Conservation (phyloP, 108 stramenopile genomes). For the Nannochloropsis oceanica region DNA sequence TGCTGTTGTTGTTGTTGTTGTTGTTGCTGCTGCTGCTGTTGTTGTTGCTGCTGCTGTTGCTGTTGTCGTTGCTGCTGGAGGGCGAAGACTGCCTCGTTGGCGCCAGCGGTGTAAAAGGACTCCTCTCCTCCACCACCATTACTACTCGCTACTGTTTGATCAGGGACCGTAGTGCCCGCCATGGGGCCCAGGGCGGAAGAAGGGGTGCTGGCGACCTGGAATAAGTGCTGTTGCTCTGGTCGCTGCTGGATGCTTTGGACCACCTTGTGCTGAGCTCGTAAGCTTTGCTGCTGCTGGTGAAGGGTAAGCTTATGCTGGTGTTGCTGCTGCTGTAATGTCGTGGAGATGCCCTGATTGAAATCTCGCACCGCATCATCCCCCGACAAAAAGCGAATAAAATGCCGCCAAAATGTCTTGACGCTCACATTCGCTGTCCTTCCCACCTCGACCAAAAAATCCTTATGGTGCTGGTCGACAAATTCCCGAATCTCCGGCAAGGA, state of each 20-base stretch:
- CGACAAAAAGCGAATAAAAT: neutral
- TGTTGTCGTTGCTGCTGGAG: neutral
- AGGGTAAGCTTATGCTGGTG: neutral
- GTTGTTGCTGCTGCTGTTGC: neutral
- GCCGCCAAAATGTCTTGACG: neutral
- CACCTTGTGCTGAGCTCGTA: neutral
- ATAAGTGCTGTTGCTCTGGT: neutral
- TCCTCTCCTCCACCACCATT: no score
- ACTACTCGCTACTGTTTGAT: no score
- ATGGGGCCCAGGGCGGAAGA: no score
- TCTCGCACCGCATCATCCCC: neutral
- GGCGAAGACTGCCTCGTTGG: no score
- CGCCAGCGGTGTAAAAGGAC: no score
- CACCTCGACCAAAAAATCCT: neutral
- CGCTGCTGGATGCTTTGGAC: neutral
- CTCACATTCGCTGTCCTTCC: neutral
- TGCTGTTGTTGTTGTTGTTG: neutral
- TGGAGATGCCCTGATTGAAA: neutral
- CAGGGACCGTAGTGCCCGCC: no score
- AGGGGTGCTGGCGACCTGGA: no score
- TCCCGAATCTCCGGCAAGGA: neutral
- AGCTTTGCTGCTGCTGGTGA: neutral
- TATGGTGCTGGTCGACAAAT: neutral
- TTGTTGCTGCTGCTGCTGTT: neutral
- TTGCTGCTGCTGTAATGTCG: neutral